Evolutionary conservation across 306 rosid genomes (phyloP).

Genomic region (Comarum palustre): DNA sequence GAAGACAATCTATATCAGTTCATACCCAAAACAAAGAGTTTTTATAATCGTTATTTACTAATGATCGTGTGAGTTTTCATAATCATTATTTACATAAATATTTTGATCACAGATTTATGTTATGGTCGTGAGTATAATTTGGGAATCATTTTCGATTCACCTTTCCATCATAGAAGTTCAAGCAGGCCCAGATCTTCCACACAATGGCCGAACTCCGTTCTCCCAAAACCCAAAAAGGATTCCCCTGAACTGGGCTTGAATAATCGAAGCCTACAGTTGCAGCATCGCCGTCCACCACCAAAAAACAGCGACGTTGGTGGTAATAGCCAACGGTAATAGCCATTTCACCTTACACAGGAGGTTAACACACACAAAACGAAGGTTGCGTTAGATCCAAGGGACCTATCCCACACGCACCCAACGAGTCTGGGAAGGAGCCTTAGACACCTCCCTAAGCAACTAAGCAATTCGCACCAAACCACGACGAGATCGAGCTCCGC

Average conservation of each 20-base stretch:
- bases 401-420: not conserved
- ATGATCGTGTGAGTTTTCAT: no score
- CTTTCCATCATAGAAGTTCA: not conserved
- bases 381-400: constrained; percentile 44
- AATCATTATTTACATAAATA: no score
- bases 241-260: not conserved
- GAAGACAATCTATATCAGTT: no score
- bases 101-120: no score
- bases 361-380: not conserved
- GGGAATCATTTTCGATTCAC: no score
- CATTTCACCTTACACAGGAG: constrained; percentile 22
- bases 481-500: constrained; percentile 23
- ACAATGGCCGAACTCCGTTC: not conserved
- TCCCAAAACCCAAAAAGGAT: not conserved
- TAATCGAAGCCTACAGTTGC: not conserved
- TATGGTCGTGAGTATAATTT: no score
- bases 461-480: constrained; percentile 17
- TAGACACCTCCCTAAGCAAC: not conserved
- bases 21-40: no score
- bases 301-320: constrained; percentile 11
- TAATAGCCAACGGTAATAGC: not conserved
- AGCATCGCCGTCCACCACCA: not conserved
- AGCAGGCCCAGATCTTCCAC: not conserved
- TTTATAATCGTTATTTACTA: no score
- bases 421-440: no score